Evolutionary conservation across 2,329 filamentous ascomycete species (phyloP).

Genomic region (Pseudogymnoascus sp.): DNA sequence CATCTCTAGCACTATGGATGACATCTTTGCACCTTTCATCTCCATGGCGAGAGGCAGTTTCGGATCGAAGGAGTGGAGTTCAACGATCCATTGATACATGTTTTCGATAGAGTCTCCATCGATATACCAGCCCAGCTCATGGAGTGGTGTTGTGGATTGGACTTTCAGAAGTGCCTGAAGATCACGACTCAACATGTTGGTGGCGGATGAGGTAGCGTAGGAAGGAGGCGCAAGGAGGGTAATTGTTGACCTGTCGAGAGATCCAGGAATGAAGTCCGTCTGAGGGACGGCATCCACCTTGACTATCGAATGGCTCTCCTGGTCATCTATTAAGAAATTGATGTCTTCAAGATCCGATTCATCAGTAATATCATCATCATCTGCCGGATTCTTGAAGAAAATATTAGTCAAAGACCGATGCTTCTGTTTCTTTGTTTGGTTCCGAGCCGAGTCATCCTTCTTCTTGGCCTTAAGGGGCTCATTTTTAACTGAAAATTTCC

Average conservation of each 20-base stretch:
- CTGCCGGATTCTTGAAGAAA: neutral
- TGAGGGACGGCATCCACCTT: slow-evolving; percentile 13
- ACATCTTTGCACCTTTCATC: slow-evolving; percentile 55
- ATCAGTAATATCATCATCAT: slow-evolving; percentile 3
- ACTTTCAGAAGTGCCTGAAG: slow-evolving; percentile 56
- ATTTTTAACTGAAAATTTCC: slow-evolving; percentile 5
- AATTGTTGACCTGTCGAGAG: slow-evolving; percentile 53
- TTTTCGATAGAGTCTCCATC: slow-evolving; percentile 59
- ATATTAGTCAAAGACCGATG: slow-evolving; percentile 3
- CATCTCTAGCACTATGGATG: slow-evolving; percentile 71
- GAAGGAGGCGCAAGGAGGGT: slow-evolving; percentile 57
- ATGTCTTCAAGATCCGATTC: slow-evolving; percentile 7
- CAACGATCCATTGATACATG: slow-evolving; percentile 85
- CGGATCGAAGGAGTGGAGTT: slow-evolving; percentile 74
- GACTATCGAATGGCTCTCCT: neutral
- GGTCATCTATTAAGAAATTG: neutral
- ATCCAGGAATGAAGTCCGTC: slow-evolving; percentile 62
- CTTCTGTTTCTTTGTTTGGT: slow-evolving; percentile 17
- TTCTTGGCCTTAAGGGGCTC: slow-evolving; percentile 9
- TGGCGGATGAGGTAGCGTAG: slow-evolving; percentile 57
- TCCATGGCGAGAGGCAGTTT: slow-evolving; percentile 64
- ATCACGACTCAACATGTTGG: slow-evolving; percentile 56
- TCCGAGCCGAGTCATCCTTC: neutral
- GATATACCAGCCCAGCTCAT: slow-evolving; percentile 78
- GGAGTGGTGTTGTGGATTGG: slow-evolving; percentile 53